A percentile compares a stretch with the other conserved stretches of the same genome.
These are phyloP conservation scores for Peronospora belbahrii DNA, from an alignment of 352 stramenopile species.

Conservation along the genomic window DNA sequence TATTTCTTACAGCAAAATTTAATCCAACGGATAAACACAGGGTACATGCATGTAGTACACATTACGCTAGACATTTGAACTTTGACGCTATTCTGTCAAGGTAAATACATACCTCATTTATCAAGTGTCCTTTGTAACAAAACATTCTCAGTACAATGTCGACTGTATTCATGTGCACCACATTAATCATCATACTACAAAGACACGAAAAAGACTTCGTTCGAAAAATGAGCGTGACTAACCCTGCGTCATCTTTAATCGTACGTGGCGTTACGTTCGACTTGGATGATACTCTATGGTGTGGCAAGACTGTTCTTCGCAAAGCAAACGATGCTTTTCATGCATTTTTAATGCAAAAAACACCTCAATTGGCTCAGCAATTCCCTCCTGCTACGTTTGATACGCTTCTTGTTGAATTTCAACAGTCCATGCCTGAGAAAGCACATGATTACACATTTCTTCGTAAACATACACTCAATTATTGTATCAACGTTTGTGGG, in stretches of 20 bases:
- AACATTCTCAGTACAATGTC: no score
- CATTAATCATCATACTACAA: not conserved
- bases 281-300: constrained; percentile 76
- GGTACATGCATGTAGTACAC: constrained; percentile 69
- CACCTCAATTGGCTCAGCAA: constrained; percentile 24
- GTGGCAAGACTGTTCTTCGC: constrained; percentile 40
- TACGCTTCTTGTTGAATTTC: constrained; percentile 31
- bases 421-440: constrained; percentile 32
- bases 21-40: constrained; percentile 75
- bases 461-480: constrained; percentile 44
- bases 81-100: constrained; percentile 66
- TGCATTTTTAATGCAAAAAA: constrained; percentile 25
- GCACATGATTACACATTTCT: constrained; percentile 67
- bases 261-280: constrained; percentile 66
- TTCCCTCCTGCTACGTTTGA: constrained; percentile 47
- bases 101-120: no score
- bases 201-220: not conserved
- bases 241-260: no score
- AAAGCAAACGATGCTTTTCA: constrained; percentile 48
- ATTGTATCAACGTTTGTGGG: constrained; percentile 30
- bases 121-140: no score
- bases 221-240: no score
- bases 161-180: not conserved
- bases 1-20: constrained; percentile 68
- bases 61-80: constrained; percentile 81